Evolutionary conservation across 1,284 basidiomycete species (phyloP).

Genomic region (Golubevia pallescens): DNA sequence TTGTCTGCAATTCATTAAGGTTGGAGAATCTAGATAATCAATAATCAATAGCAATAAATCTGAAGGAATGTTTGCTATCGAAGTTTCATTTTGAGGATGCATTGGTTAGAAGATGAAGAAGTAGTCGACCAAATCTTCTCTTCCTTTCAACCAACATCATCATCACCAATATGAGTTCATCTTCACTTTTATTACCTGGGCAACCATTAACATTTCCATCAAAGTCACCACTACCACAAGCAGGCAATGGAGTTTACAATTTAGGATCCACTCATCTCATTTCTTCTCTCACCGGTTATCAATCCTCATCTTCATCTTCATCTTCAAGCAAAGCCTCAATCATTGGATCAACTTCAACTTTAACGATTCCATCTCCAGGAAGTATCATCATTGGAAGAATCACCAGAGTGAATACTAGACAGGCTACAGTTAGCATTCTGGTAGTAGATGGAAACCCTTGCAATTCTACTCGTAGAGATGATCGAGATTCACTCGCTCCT

Average conservation of each 20-base stretch:
- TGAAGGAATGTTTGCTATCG: too few species aligned
- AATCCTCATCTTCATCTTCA: too few species aligned
- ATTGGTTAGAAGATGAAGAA: too few species aligned
- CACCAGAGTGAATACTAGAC: slow-evolving; percentile 82
- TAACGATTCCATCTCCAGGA: slow-evolving; percentile 23
- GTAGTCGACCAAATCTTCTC: too few species aligned
- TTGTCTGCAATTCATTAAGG: too few species aligned
- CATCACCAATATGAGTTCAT: too few species aligned
- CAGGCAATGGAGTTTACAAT: slow-evolving; percentile 76
- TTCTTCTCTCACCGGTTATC: too few species aligned
- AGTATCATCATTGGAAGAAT: slow-evolving; percentile 79
- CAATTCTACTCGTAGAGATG: slow-evolving; percentile 22
- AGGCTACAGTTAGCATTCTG: slow-evolving; percentile 84
- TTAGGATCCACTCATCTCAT: slow-evolving; percentile 6
- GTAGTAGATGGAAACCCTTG: slow-evolving; percentile 85
- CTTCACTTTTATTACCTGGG: slow-evolving; percentile 71
- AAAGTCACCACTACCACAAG: slow-evolving; percentile 69
- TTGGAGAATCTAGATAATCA: too few species aligned
- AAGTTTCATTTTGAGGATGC: too few species aligned
- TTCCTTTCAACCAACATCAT: slow-evolving; percentile 70
- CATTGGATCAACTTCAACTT: too few species aligned
- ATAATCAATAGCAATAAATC: too few species aligned
- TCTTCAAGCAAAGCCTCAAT: too few species aligned
- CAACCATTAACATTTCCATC: slow-evolving; percentile 75
- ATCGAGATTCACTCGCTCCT: slow-evolving; percentile 10